phyloP scores from a whole-genome alignment of 805 yeast genomes.

The Nakazawaea populi region DNA sequence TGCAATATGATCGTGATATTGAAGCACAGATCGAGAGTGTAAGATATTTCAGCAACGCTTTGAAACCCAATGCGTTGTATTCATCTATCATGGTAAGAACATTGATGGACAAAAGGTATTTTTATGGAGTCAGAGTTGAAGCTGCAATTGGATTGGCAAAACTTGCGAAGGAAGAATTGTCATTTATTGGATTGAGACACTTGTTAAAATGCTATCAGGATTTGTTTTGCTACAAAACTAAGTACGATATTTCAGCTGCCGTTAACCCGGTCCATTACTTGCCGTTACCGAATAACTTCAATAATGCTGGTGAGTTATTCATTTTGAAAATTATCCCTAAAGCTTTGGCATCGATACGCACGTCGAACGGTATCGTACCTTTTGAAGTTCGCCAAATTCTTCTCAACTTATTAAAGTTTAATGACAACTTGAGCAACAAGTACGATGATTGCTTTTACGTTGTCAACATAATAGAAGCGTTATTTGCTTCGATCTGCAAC shows the following conservation, averaged over 20 bases:
- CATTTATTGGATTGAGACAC: conserved; percentile 70
- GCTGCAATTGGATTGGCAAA: conserved; percentile 77
- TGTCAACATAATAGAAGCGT: conserved; percentile 46
- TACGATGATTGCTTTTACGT: conserved; percentile 72
- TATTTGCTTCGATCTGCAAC: conserved; percentile 31
- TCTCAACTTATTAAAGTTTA: conserved; percentile 68
- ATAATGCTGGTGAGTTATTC: conserved; percentile 61
- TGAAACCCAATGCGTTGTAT: conserved; percentile 55
- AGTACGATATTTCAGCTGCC: conserved; percentile 24
- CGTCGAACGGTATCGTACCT: conserved; percentile 58
- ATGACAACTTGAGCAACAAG: conserved; percentile 76
- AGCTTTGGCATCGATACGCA: conserved; percentile 55
- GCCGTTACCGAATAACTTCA: conserved; percentile 80
- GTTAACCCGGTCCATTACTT: conserved; percentile 34
- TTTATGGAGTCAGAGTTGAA: conserved; percentile 80
- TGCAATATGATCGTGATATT: conserved; percentile 92
- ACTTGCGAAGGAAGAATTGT: conserved; percentile 54
- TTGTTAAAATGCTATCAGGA: conserved; percentile 62
- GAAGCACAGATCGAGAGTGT: conserved; percentile 92
- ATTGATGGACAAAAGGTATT: conserved; percentile 76
- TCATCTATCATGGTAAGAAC: conserved; percentile 79
- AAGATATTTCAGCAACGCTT: conserved; percentile 56
- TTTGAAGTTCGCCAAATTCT: conserved; percentile 53
- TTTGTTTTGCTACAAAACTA: conserved; percentile 64
- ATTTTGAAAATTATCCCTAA: conserved; percentile 63